phyloP scores from a whole-genome alignment of 306 rosid genomes.

The Trichosanthes truncata region DNA sequence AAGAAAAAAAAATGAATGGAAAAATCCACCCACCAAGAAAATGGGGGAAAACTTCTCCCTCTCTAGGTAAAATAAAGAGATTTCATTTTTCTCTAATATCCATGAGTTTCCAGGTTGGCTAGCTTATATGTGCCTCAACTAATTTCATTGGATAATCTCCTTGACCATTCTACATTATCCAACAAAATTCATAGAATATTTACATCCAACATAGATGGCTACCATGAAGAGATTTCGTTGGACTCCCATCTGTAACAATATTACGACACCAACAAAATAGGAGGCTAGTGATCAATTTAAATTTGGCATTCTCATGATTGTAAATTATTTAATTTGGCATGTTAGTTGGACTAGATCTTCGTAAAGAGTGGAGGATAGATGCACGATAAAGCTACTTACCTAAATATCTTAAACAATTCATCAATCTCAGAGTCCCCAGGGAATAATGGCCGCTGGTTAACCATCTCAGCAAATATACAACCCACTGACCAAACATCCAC shows the following conservation, averaged over 20 bases:
- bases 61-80: neutral
- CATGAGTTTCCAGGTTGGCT: neutral
- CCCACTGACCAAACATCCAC: slow-evolving; percentile 99
- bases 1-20: neutral
- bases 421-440: slow-evolving; percentile 99
- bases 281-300: neutral
- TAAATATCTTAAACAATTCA: slow-evolving; percentile 91
- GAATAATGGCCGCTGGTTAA: slow-evolving; percentile 80
- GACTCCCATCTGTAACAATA: neutral
- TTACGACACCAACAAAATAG: neutral
- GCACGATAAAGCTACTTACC: slow-evolving; percentile 34
- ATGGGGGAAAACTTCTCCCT: neutral
- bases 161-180: no score
- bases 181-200: neutral
- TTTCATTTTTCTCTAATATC: neutral
- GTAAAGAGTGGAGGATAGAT: neutral
- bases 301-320: neutral
- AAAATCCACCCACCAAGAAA: neutral
- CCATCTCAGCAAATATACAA: slow-evolving; percentile 99
- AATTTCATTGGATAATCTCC: no score
- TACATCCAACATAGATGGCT: neutral
- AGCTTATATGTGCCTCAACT: neutral
- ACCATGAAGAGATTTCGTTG: neutral
- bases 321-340: neutral
- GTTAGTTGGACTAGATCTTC: neutral